Evolutionary conservation across 352 stramenopile genomes (phyloP).

Genomic region (Halophytophthora batemanensis): DNA sequence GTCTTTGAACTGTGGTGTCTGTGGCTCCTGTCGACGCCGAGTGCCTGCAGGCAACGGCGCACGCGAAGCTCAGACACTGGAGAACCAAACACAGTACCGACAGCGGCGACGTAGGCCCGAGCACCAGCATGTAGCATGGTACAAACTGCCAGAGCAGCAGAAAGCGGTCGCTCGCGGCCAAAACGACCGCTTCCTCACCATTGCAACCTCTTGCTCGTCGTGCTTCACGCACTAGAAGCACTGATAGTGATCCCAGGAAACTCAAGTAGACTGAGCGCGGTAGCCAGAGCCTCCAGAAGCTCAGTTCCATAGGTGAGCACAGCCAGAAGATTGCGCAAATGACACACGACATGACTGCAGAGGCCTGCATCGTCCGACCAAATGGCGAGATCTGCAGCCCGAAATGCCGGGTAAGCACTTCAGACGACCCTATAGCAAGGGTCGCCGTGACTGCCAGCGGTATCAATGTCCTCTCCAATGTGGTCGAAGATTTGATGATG

Average conservation of each 20-base stretch:
- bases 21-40: background rate
- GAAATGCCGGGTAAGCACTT: conserved; percentile 6
- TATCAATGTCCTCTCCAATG: conserved; percentile 32
- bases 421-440: conserved; percentile 18
- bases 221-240: conserved; percentile 10
- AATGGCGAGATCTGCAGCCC: conserved; percentile 11
- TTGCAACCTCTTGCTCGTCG: conserved; percentile 4
- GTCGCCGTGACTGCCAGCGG: conserved; percentile 22
- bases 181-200: background rate
- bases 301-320: conserved; percentile 29
- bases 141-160: conserved; percentile 46
- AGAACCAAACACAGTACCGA: conserved; percentile 43
- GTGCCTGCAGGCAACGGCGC: conserved; percentile 21
- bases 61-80: conserved; percentile 45
- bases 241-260: conserved; percentile 21
- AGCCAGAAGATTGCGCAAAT: conserved; percentile 51
- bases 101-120: conserved; percentile 62
- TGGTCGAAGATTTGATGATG: conserved; percentile 60
- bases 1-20: background rate
- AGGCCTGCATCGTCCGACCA: conserved; percentile 17
- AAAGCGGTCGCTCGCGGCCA: conserved; percentile 10
- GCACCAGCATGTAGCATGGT: conserved; percentile 53
- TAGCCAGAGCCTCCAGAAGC: conserved; percentile 51
- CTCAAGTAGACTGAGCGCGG: conserved; percentile 51
- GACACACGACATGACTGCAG: conserved; percentile 21